Evolutionary conservation across 2,329 filamentous ascomycete genomes (phyloP).

Genomic region (Fusarium marasasianum): DNA sequence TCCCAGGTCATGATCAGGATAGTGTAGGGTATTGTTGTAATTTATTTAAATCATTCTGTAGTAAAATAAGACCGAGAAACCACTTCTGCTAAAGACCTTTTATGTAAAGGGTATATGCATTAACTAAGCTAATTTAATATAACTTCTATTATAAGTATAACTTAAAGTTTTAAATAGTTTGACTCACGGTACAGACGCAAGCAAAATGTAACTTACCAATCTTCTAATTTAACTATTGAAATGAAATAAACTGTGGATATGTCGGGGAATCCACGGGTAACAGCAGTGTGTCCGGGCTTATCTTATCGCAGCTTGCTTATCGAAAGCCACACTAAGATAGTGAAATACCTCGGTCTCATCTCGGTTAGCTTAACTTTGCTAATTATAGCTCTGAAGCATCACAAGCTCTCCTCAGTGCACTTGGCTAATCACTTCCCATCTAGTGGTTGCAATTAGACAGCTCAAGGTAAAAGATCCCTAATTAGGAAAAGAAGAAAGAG

Average conservation of each 20-base stretch:
- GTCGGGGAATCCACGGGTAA: neutral
- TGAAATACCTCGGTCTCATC: neutral
- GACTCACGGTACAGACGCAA: rapidly evolving
- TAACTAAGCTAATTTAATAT: too few species aligned
- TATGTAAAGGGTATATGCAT: rapidly evolving
- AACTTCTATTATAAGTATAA: rapidly evolving
- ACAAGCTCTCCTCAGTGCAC: too few species aligned
- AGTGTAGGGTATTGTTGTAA: neutral
- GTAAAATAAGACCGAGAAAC: rapidly evolving
- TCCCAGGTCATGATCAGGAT: rapidly evolving
- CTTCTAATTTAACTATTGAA: too few species aligned
- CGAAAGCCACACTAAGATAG: neutral
- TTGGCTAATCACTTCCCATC: too few species aligned
- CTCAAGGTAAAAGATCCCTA: rapidly evolving
- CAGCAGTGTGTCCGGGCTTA: rapidly evolving
- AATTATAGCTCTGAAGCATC: neutral
- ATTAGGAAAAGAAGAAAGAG: too few species aligned
- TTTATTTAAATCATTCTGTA: neutral
- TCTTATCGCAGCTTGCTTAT: neutral
- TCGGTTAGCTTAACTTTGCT: neutral
- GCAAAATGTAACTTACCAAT: too few species aligned
- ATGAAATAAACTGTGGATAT: rapidly evolving
- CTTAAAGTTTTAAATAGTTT: rapidly evolving
- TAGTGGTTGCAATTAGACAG: too few species aligned
- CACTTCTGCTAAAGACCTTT: rapidly evolving